Percentiles rank a stretch among this genome's conserved stretches.
These are phyloP conservation scores for Pleurotus cornucopiae DNA, from an alignment of 768 basidiomycete species.

Conservation along the genomic window DNA sequence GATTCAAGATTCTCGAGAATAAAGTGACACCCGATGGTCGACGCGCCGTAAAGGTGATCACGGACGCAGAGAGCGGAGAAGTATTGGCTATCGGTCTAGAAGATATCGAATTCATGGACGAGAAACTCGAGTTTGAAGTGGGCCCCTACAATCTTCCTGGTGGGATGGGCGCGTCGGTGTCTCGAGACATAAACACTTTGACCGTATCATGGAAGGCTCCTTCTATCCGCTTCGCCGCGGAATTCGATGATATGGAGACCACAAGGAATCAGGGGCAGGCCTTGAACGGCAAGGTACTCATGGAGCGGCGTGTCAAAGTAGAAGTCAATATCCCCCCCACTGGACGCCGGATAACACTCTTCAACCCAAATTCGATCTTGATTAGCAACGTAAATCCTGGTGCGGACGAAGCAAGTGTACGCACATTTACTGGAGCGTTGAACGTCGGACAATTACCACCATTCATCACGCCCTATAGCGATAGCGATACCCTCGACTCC, in stretches of 20 bases:
- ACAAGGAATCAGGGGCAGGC: conserved; percentile 30
- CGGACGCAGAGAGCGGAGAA: conserved; percentile 36
- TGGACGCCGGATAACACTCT: conserved; percentile 20
- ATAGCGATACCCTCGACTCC: conserved; percentile 21
- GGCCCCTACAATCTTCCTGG: conserved; percentile 31
- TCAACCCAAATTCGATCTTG: conserved; percentile 31
- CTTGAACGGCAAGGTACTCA: conserved; percentile 31
- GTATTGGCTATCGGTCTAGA: conserved; percentile 40
- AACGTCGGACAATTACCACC: conserved; percentile 18
- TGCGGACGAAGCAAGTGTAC: conserved; percentile 19
- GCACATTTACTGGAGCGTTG: conserved; percentile 23
- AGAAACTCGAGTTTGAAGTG: conserved; percentile 37
- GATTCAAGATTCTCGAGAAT: conserved; percentile 29
- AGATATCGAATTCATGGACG: conserved; percentile 42
- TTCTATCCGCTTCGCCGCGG: conserved; percentile 38
- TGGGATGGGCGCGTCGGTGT: conserved; percentile 35
- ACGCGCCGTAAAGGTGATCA: conserved; percentile 35
- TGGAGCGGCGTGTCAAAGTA: conserved; percentile 42
- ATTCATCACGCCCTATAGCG: conserved; percentile 14
- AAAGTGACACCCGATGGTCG: conserved; percentile 20
- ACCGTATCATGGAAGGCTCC: conserved; percentile 50
- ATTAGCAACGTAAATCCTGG: conserved; percentile 36
- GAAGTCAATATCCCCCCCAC: conserved; percentile 33
- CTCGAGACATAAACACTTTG: conserved; percentile 32
- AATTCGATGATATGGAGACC: conserved; percentile 28